Percentiles rank a stretch among this genome's conserved stretches.
These are phyloP conservation scores for Castanospermum australe DNA, from an alignment of 306 rosid species.

Conservation along the genomic window DNA sequence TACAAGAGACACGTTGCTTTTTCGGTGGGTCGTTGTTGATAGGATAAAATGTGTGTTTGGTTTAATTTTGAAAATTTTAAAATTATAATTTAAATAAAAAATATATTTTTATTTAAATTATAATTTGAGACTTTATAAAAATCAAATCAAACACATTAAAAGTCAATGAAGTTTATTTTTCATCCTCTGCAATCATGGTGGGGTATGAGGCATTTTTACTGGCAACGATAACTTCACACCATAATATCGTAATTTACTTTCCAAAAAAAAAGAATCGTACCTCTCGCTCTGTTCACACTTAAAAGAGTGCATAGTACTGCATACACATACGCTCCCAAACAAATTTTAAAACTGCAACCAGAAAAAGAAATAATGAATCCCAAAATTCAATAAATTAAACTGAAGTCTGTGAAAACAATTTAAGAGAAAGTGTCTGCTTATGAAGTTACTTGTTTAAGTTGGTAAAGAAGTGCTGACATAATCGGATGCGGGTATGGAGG, in stretches of 20 bases:
- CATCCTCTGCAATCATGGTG: background rate
- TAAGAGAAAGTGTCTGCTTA: no score
- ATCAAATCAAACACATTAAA: no score
- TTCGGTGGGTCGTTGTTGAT: constrained; percentile 13
- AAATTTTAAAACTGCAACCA: background rate
- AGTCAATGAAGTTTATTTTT: background rate
- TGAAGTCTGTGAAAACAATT: no score
- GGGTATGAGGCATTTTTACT: background rate
- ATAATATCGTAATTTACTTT: constrained; percentile 13
- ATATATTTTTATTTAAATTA: no score
- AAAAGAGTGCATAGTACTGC: no score
- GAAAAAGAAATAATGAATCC: background rate
- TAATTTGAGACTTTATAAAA: no score
- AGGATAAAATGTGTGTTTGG: constrained; percentile 26
- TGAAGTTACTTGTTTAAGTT: no score
- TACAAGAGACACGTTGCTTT: constrained; percentile 1
- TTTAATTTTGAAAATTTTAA: no score
- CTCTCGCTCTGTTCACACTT: background rate
- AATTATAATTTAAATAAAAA: no score
- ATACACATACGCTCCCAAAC: background rate
- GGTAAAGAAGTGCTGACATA: no score
- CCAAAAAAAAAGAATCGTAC: background rate
- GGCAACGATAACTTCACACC: constrained; percentile 26
- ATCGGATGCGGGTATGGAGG: no score
- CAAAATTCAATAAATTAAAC: background rate